Percentiles rank a stretch among this genome's conserved stretches.
Evolutionary conservation across 495 filamentous ascomycete genomes (phyloP).

Genomic region (Tetracladium marchalianum): DNA sequence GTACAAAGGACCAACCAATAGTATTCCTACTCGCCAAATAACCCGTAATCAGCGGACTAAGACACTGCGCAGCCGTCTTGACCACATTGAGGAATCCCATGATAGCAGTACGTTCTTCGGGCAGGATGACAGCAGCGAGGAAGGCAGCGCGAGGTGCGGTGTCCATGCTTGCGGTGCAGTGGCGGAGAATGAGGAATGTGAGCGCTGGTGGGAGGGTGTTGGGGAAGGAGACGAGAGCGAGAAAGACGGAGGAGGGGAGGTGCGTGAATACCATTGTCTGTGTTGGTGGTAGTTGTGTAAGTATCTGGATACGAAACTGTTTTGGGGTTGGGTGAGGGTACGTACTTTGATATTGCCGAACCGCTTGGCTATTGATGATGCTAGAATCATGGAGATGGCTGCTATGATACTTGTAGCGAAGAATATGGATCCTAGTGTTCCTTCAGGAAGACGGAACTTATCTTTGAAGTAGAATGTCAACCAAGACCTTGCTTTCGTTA

Average conservation of each 20-base stretch:
- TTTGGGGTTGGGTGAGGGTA: background rate
- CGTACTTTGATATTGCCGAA: slow-evolving; percentile 65
- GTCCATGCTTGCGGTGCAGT: slow-evolving; percentile 69
- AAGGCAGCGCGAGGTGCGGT: slow-evolving; percentile 73
- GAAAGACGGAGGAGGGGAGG: slow-evolving; percentile 63
- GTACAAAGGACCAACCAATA: slow-evolving; percentile 65
- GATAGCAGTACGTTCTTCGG: slow-evolving; percentile 67
- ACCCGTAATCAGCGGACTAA: slow-evolving; percentile 61
- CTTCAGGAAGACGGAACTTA: slow-evolving; percentile 63
- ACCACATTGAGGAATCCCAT: slow-evolving; percentile 64
- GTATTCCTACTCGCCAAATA: slow-evolving; percentile 47
- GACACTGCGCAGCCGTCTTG: slow-evolving; percentile 50
- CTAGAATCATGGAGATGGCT: slow-evolving; percentile 58
- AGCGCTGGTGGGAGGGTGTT: slow-evolving; percentile 42
- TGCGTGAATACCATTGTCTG: slow-evolving; percentile 87
- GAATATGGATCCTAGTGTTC: slow-evolving; percentile 62
- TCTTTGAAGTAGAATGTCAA: slow-evolving; percentile 69
- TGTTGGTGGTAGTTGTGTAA: background rate
- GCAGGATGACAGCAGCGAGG: slow-evolving; percentile 58
- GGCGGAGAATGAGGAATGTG: slow-evolving; percentile 58
- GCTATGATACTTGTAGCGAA: slow-evolving; percentile 55
- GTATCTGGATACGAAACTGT: no score
- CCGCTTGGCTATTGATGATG: slow-evolving; percentile 62
- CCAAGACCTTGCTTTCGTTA: slow-evolving; percentile 36
- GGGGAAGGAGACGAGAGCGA: slow-evolving; percentile 59